Percentiles rank a stretch among this genome's conserved stretches.
Conservation (phyloP, 78 protist genomes). For the Speleostelium caveatum region DNA sequence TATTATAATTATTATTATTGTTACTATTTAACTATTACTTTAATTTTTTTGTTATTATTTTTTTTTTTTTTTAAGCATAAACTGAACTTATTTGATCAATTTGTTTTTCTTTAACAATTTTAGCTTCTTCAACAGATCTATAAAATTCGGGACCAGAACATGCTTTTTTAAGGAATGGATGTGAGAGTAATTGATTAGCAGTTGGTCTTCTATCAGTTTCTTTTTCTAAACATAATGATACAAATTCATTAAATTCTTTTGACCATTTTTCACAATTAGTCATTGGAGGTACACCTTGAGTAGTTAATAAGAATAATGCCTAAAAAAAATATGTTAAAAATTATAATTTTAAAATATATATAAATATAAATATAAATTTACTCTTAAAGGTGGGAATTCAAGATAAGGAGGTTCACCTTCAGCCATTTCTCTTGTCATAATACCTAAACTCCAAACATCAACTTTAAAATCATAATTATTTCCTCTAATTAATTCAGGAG, state of each 20-base stretch:
- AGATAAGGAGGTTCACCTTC: constrained; percentile 97
- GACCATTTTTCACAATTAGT: constrained; percentile 77
- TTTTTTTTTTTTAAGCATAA: background rate
- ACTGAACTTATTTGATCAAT: no score
- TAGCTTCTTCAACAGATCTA: constrained; percentile 71
- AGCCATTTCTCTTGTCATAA: constrained; percentile 92
- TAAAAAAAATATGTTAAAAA: constrained; percentile 31
- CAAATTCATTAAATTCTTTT: constrained; percentile 87
- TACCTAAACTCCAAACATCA: constrained; percentile 94
- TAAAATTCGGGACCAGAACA: constrained; percentile 63
- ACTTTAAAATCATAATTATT: constrained; percentile 91
- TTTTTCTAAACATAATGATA: constrained; percentile 85
- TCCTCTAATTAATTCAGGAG: constrained; percentile 93
- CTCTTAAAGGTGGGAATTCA: constrained; percentile 90
- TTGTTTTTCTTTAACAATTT: constrained; percentile 52
- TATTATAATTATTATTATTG: no score
- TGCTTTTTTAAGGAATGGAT: constrained; percentile 70
- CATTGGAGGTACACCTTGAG: constrained; percentile 91
- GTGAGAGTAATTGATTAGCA: constrained; percentile 36
- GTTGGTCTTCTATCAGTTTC: constrained; percentile 83
- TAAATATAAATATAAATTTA: background rate
- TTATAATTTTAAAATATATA: background rate
- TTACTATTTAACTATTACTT: no score
- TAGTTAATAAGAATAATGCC: constrained; percentile 93
- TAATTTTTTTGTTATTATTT: no score